Conservation (phyloP, 495 filamentous ascomycete genomes). For the Neurospora sp. region DNA sequence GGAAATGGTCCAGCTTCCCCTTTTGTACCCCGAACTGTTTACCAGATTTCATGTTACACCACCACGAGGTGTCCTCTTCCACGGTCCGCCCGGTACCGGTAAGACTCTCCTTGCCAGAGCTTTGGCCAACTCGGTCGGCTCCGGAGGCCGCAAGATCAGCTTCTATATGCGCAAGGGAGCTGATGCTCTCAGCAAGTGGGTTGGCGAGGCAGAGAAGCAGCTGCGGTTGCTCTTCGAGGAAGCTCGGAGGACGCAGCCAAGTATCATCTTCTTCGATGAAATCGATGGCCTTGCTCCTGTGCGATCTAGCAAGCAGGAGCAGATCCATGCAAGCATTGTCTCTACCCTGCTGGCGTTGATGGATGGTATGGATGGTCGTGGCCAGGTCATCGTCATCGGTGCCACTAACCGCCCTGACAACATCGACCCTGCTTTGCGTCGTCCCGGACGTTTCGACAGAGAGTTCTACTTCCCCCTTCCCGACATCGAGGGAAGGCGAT, state of each 20-base stretch:
- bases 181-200: slow-evolving; percentile 96
- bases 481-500: slow-evolving; percentile 61
- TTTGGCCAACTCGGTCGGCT: slow-evolving; percentile 67
- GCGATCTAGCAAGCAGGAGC: slow-evolving; percentile 92
- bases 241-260: slow-evolving; percentile 86
- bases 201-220: slow-evolving; percentile 94
- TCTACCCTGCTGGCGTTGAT: slow-evolving; percentile 90
- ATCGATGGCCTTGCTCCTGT: slow-evolving; percentile 95
- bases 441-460: slow-evolving; percentile 90
- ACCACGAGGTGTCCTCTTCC: slow-evolving; percentile 89
- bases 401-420: slow-evolving; percentile 96
- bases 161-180: slow-evolving; percentile 99
- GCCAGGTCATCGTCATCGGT: slow-evolving; percentile 96
- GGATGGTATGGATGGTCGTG: slow-evolving; percentile 98
- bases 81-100: slow-evolving; percentile 93
- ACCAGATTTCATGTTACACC: slow-evolving; percentile 82
- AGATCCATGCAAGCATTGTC: slow-evolving; percentile 97
- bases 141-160: slow-evolving; percentile 80
- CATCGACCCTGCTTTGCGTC: slow-evolving; percentile 86
- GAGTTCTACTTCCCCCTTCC: slow-evolving; percentile 98
- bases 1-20: slow-evolving; percentile 91
- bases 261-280: slow-evolving; percentile 99
- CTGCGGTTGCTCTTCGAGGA: slow-evolving; percentile 91
- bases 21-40: slow-evolving; percentile 95
- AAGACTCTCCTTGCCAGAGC: slow-evolving; percentile 92